Evolutionary conservation across 176 grass and related monocot species (phyloP).

Genomic region (Dactylis glomerata): DNA sequence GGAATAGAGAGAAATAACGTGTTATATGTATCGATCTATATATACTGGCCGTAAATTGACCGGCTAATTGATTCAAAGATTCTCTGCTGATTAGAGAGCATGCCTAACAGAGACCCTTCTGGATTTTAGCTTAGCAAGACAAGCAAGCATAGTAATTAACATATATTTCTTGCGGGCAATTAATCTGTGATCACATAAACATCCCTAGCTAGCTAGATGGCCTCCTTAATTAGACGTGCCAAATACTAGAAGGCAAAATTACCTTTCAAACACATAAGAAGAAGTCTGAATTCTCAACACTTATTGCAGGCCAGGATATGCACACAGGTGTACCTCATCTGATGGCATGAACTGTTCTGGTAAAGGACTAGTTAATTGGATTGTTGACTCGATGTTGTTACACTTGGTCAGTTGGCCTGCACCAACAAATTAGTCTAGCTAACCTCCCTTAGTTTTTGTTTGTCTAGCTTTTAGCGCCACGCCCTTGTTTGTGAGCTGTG

Average conservation of each 20-base stretch:
- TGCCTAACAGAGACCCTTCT: no score
- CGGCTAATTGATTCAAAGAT: no score
- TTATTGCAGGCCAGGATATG: background rate
- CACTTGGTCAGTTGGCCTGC: constrained; percentile 1
- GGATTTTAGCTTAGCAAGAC: background rate
- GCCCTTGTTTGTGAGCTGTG: constrained; percentile 10
- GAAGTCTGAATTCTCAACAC: background rate
- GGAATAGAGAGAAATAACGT: background rate
- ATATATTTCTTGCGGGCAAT: no score
- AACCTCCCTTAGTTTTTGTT: background rate
- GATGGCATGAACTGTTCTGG: background rate
- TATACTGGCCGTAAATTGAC: background rate
- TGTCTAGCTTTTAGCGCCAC: background rate
- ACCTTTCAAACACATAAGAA: constrained; percentile 1
- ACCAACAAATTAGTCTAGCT: background rate
- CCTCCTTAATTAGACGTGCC: background rate
- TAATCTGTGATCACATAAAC: background rate
- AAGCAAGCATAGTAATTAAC: constrained; percentile 20
- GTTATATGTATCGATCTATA: background rate
- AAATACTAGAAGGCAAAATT: constrained; percentile 26
- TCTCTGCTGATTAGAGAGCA: no score
- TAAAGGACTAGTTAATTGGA: background rate
- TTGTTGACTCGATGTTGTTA: constrained; percentile 3
- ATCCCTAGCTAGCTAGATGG: background rate
- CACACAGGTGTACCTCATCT: background rate